Base-by-base conservation (phyloP, 2,329 filamentous ascomycete genomes). In the Sphaerostilbella broomeana region DNA sequence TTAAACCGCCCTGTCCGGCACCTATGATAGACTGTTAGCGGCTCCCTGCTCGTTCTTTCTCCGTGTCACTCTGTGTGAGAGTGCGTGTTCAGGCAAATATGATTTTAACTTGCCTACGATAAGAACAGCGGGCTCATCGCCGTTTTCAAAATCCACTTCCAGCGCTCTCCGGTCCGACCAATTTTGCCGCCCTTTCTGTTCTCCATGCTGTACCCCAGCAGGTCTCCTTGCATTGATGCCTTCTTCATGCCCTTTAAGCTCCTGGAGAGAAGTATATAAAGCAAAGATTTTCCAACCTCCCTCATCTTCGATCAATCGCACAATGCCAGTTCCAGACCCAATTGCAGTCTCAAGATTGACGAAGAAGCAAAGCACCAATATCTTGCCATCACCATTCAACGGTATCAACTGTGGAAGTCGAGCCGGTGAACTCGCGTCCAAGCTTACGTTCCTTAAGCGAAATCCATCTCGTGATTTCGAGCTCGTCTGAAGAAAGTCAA, bases 221-320 rank as follows among this genome's bases (percentile, higher is more conserved):
- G 75, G 69, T 19, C 81, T 65, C 4, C 63, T 65, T 1, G 50
- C 51, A 2, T 68, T 63, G 1, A 66, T 53, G 0, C 49, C 46
- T 53, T 84, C 76, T 43, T 78, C 71, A 35, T 69, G 59, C 0
- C 70, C 74, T 4, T 63, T 71, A 5, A 86, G 47, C 25, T 73
- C 68, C 2, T 67, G 52, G 5, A 86, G 60, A 0, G 67, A 64
- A 0, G 81, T 84, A 51, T 77, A 84, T 0, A 85, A 50, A 2
- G 77, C 79, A 46, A 75, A 81, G 0, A 77, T 71, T 52, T 77
- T 80, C 79, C 78, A 84, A 3, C 42, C 24, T 0, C 56, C 61
- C 1, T 57, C 55, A 33, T 65, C 59, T 25, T 67, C 55, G 0
- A 68, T 63, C 1, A 84, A 54, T 4, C 76, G 63, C 0, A 73